Base-by-base conservation (phyloP, 305 asterid species). In the Solanum hybrid region DNA sequence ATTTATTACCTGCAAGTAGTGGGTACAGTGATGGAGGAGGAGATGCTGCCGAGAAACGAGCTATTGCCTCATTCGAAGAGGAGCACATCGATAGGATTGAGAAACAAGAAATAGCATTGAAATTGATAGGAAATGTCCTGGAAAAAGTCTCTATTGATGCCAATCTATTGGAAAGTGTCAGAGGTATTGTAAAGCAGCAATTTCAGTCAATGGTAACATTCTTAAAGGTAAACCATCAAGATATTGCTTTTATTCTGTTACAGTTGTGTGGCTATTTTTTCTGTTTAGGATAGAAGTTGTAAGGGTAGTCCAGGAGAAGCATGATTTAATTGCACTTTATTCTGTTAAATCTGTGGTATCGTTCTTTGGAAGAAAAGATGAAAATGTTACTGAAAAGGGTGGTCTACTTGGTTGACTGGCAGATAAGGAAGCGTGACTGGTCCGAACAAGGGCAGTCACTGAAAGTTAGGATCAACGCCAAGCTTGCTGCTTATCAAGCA, bases 371-470 rank as follows among this genome's bases (percentile, higher is more conserved):
- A 86, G 69, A 73, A 29, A 86, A 90, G 51, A 87, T 60, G 86
- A 36, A 80, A 81, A 69, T 27, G 22, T 86, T 31, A 72, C 51
- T 71, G 87, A 89, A 79, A 88, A 88, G 86, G 89, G 76, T 86
- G 87, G 86, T 88, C 87, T 60, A 86, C 91, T 89, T 91, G 79
- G 91, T 91, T 89, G 42, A 42, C 85, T 89, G 94, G 90, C 96
- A 98, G 99, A 94, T 95, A 88, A 94, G 97, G 92, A 97, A 95
- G 96, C 95, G 95, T 10, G 98, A 95, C 91, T 98, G 99, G 99
- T 91, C 98, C 6, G 98, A 94, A 91, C 99, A 98, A 89, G 99
- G 99, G 90, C 98, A 95, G 85, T 90, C 88, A 88, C 92, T 98
- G 91, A 98, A 96, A 95, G 95, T 91, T 77, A 97, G 96, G 96